A percentile compares a stretch with the other conserved stretches of the same genome.
Evolutionary conservation across 2,329 filamentous ascomycete species (phyloP).

Genomic region (Beauveria sp.): DNA sequence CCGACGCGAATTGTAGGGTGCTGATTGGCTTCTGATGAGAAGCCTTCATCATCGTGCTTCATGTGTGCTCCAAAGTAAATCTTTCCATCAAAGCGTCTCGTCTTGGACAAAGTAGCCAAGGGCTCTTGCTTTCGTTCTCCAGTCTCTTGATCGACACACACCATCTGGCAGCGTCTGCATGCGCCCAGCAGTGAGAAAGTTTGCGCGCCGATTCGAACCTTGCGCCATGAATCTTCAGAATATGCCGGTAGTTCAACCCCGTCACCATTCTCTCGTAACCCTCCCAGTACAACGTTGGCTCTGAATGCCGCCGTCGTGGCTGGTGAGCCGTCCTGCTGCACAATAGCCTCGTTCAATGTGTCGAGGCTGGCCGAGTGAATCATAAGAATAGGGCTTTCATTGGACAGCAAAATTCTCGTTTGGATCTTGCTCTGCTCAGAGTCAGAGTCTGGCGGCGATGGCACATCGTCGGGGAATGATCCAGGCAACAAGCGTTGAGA

Average conservation of each 20-base stretch:
- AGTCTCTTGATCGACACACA: slow-evolving; percentile 83
- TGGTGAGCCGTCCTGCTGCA: slow-evolving; percentile 49
- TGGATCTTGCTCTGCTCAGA: slow-evolving; percentile 29
- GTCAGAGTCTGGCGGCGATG: slow-evolving; percentile 52
- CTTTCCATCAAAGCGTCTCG: slow-evolving; percentile 72
- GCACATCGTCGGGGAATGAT: slow-evolving; percentile 41
- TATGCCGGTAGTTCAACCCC: slow-evolving; percentile 50
- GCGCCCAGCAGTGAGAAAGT: slow-evolving; percentile 68
- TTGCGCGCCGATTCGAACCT: slow-evolving; percentile 56
- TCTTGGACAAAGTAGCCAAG: slow-evolving; percentile 81
- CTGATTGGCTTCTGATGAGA: background rate
- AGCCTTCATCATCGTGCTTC: slow-evolving; percentile 34
- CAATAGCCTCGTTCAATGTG: slow-evolving; percentile 67
- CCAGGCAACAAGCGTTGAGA: slow-evolving; percentile 35
- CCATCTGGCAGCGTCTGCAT: slow-evolving; percentile 90
- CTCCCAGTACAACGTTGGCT: slow-evolving; percentile 72
- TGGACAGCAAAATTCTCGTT: slow-evolving; percentile 68
- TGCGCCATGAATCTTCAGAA: slow-evolving; percentile 71
- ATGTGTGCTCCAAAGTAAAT: slow-evolving; percentile 86
- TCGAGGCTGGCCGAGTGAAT: slow-evolving; percentile 76
- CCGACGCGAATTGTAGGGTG: slow-evolving; percentile 38
- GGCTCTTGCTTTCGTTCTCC: slow-evolving; percentile 75
- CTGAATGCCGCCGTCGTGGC: slow-evolving; percentile 73
- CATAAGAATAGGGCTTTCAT: slow-evolving; percentile 87
- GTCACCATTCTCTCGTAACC: slow-evolving; percentile 17